Base-by-base conservation (phyloP, 495 filamentous ascomycete genomes). In the Penicillium mononematosum region DNA sequence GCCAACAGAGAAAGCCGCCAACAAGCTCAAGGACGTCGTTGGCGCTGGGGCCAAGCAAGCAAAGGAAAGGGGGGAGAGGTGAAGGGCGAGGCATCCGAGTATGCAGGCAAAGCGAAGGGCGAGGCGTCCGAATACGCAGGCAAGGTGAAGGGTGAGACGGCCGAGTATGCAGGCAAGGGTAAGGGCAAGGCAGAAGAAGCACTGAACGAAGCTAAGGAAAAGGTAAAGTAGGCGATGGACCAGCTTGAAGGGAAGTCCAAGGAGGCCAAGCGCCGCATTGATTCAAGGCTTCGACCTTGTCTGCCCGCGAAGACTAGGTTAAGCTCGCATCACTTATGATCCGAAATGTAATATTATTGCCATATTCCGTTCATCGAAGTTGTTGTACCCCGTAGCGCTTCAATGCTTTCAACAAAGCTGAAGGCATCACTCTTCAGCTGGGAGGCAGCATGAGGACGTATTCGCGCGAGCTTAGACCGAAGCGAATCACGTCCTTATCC, bases 401-500 rank as follows among this genome's bases (percentile, higher is more conserved):
- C 32, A 22, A 22, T 45, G 22, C 20, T 27, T n/a, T 8, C 29
- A 9, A 46, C 7, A 12, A 17, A 46, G 8, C 14, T 29, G 14
- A n/a, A n/a, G 29, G 14, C 4, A 9, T 8, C 29, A 17, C 49
- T 16, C 31, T 29, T 61, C 43, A 58, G 43, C 38, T 61, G 8
- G 74, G 69, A 14, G 78, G 73, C 44, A 92, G 77, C 88, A 94
- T 88, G 55, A 93, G 67, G 20, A 94, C 88, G 65, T 94, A 96
- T 70, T 96, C 91, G 60, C 92, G 84, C 47, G 87, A 87, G 70
- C 92, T 96, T 50, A 86, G 75, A 17, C 92, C 94, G 74, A 98
- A 96, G 70, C 81, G 82, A 44, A 98, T 69, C 66, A 98, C 82
- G 70, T 98, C 94, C 70, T 91, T 92, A 67, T 93, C 88, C 68